These are phyloP conservation scores for Cladosporium sphaerospermum DNA, from an alignment of 2,329 filamentous ascomycete genomes.

Conservation along the genomic window DNA sequence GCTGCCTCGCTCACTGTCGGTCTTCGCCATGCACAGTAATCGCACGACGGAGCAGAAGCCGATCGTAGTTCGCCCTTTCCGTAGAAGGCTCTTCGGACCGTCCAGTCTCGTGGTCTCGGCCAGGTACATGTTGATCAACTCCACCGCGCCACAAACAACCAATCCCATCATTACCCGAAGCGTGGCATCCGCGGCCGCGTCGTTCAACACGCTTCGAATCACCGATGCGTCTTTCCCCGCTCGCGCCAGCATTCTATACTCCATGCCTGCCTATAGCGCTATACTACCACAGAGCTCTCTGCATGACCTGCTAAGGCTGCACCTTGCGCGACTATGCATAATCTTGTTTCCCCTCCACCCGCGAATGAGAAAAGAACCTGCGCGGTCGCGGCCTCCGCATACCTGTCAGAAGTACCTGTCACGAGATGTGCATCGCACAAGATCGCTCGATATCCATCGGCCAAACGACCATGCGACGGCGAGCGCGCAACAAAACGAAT, in stretches of 20 bases:
- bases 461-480: too few species aligned
- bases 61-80: background rate
- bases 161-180: background rate
- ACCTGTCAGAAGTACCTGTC: too few species aligned
- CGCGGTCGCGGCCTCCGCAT: too few species aligned
- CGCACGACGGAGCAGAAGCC: background rate
- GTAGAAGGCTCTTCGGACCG: background rate
- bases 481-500: too few species aligned
- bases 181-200: background rate
- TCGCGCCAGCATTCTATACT: background rate
- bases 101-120: background rate
- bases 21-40: slow-evolving; percentile 3
- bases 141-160: background rate
- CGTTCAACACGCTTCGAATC: background rate
- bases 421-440: too few species aligned
- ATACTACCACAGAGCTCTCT: background rate
- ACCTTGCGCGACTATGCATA: slow-evolving; percentile 6
- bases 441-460: too few species aligned
- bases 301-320: background rate
- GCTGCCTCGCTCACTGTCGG: background rate
- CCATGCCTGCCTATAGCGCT: slow-evolving; percentile 4
- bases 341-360: background rate
- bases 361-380: background rate
- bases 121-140: background rate
- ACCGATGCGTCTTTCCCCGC: background rate